A percentile compares a stretch with the other conserved stretches of the same genome.
These are phyloP conservation scores for Xylaria flabelliformis DNA, from an alignment of 495 filamentous ascomycete genomes.

Conservation along the genomic window DNA sequence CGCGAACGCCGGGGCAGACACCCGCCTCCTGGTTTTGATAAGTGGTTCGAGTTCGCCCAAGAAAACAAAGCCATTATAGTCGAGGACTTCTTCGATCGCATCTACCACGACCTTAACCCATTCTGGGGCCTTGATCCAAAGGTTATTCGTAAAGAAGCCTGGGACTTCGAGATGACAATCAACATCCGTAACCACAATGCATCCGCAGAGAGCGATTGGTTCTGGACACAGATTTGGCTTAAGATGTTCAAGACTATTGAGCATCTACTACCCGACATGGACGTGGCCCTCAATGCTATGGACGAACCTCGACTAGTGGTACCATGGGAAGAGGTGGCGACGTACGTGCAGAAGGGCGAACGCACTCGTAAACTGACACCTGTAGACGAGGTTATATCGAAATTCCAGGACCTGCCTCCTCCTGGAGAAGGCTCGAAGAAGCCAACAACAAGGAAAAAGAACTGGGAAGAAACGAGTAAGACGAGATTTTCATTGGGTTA, in stretches of 20 bases:
- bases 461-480: constrained; percentile 55
- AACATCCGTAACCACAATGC: constrained; percentile 64
- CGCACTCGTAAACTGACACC: constrained; percentile 51
- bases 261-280: constrained; percentile 71
- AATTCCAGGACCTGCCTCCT: constrained; percentile 43
- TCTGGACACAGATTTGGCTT: constrained; percentile 69
- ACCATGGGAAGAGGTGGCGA: constrained; percentile 69
- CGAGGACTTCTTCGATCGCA: constrained; percentile 76
- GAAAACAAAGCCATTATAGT: constrained; percentile 65
- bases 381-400: constrained; percentile 38
- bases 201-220: constrained; percentile 60
- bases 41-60: constrained; percentile 71
- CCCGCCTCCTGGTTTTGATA: constrained; percentile 74
- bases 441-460: constrained; percentile 36
- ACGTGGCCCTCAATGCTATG: constrained; percentile 70
- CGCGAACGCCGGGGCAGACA: constrained; percentile 68
- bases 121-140: constrained; percentile 70
- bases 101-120: constrained; percentile 71
- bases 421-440: constrained; percentile 39
- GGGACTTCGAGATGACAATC: constrained; percentile 64
- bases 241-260: constrained; percentile 63
- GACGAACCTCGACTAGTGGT: constrained; percentile 73
- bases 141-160: constrained; percentile 60
- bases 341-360: constrained; percentile 60
- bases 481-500: constrained; percentile 15